Evolutionary conservation across 352 stramenopile genomes (phyloP).

Genomic region (Phytophthora litchii): DNA sequence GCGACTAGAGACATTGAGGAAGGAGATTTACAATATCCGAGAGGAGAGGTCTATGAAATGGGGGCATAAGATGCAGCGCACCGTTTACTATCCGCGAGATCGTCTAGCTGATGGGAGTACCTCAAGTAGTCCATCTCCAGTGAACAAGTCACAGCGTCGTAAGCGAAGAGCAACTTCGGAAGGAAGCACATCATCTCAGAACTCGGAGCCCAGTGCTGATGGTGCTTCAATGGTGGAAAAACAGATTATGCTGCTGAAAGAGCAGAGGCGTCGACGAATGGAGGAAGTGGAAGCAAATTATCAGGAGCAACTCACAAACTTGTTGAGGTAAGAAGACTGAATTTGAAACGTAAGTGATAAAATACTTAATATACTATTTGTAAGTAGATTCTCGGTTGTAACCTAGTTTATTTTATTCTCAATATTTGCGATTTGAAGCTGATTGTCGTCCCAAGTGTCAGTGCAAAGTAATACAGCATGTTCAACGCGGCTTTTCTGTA

Average conservation of each 20-base stretch:
- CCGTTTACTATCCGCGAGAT: constrained; percentile 2
- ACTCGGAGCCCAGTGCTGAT: constrained; percentile 26
- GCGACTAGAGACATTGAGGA: constrained; percentile 39
- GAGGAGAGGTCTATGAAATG: constrained; percentile 41
- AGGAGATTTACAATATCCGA: constrained; percentile 26
- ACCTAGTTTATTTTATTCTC: too few species aligned
- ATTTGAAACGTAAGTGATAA: too few species aligned
- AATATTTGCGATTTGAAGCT: too few species aligned
- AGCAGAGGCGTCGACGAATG: constrained; percentile 35
- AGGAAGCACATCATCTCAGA: constrained; percentile 37
- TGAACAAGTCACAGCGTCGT: constrained; percentile 2
- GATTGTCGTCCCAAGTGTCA: too few species aligned
- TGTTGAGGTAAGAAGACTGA: too few species aligned
- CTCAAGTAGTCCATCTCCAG: constrained; percentile 10
- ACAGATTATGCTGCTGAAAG: constrained; percentile 43
- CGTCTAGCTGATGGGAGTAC: background rate
- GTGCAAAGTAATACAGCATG: too few species aligned
- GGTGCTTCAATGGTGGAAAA: constrained; percentile 26
- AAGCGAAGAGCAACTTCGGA: constrained; percentile 24
- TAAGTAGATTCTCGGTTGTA: too few species aligned
- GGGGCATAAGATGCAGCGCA: constrained; percentile 30
- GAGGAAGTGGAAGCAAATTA: constrained; percentile 48
- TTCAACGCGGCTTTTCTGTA: too few species aligned
- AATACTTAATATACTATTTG: too few species aligned
- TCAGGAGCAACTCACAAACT: constrained; percentile 36